A percentile compares a stretch with the other conserved stretches of the same genome.
phyloP scores from a whole-genome alignment of 31 red algal species.

The Asparagopsis taxiformis region DNA sequence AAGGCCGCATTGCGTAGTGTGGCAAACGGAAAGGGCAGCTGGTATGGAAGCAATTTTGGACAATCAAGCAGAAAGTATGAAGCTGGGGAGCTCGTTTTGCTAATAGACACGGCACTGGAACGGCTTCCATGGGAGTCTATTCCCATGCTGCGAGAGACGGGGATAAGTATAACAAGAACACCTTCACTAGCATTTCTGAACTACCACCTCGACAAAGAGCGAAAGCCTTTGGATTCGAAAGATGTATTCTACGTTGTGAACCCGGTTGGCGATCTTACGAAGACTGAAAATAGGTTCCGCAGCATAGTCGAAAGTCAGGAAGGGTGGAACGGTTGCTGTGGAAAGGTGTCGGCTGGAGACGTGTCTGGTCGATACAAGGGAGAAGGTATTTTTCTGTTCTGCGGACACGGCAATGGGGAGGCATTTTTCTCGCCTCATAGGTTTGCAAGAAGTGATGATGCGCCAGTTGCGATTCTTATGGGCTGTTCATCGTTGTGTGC shows the following conservation, averaged over 20 bases:
- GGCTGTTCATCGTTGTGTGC: constrained; percentile 79
- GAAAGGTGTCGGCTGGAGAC: constrained; percentile 9
- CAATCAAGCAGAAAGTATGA: not conserved
- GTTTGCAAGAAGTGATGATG: constrained; percentile 19
- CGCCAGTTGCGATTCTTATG: constrained; percentile 79
- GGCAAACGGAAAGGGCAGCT: not conserved
- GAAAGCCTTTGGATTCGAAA: not conserved
- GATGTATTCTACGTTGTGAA: constrained; percentile 78
- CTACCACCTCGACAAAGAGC: not conserved
- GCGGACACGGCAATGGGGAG: constrained; percentile 92
- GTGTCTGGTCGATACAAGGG: constrained; percentile 13
- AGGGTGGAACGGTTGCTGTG: constrained; percentile 49
- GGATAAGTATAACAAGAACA: constrained; percentile 21
- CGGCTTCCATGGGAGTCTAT: constrained; percentile 69
- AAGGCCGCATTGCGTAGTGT: not conserved
- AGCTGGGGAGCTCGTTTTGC: constrained; percentile 39
- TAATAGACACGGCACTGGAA: constrained; percentile 60
- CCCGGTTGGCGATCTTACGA: constrained; percentile 69
- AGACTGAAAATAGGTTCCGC: constrained; percentile 43
- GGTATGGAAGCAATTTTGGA: not conserved
- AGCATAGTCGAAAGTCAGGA: not conserved
- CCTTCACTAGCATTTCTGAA: constrained; percentile 44
- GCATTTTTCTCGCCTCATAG: constrained; percentile 51
- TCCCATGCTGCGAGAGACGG: constrained; percentile 28
- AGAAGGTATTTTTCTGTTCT: constrained; percentile 74